phyloP scores from a whole-genome alignment of 202 grass and related monocot species.

The Cymbopogon flexuosus region DNA sequence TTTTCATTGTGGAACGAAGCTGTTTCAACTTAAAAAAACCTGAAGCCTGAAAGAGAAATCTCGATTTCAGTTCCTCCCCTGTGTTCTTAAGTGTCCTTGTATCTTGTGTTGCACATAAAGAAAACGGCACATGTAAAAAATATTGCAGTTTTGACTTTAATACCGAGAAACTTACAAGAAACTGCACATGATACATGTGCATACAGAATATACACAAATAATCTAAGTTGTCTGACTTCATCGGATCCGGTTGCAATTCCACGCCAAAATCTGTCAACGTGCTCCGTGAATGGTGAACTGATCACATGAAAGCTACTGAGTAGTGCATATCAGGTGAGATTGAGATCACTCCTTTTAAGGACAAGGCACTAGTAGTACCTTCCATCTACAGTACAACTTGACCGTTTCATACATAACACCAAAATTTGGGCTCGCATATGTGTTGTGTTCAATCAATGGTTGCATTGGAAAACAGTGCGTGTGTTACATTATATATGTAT shows the following conservation, averaged over 20 bases:
- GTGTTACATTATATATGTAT: not conserved
- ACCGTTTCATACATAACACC: not conserved
- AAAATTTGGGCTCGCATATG: not conserved
- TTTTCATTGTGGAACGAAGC: not conserved
- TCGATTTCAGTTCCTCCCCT: not conserved
- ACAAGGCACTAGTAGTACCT: not conserved
- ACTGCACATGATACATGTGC: not conserved
- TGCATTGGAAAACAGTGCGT: not conserved
- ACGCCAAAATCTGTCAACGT: constrained; percentile 1
- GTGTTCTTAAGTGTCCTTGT: not conserved
- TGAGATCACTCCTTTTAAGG: not conserved
- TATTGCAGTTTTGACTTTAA: not conserved
- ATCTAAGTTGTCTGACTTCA: constrained; percentile 7
- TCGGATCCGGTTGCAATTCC: not conserved
- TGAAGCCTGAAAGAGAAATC: not conserved
- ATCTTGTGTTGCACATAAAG: not conserved
- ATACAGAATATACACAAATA: not conserved
- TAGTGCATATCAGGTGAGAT: not conserved
- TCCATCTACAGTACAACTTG: not conserved
- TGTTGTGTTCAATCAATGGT: constrained; percentile 1
- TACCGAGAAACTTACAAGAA: not conserved
- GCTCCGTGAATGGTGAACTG: constrained; percentile 8
- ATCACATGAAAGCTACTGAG: not conserved
- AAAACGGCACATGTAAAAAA: not conserved
- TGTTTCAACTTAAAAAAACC: not conserved